Evolutionary conservation across 768 basidiomycete species (phyloP), one percentile per base, ranked within the genome.

Genomic region (Fistulinella prunicolor): DNA sequence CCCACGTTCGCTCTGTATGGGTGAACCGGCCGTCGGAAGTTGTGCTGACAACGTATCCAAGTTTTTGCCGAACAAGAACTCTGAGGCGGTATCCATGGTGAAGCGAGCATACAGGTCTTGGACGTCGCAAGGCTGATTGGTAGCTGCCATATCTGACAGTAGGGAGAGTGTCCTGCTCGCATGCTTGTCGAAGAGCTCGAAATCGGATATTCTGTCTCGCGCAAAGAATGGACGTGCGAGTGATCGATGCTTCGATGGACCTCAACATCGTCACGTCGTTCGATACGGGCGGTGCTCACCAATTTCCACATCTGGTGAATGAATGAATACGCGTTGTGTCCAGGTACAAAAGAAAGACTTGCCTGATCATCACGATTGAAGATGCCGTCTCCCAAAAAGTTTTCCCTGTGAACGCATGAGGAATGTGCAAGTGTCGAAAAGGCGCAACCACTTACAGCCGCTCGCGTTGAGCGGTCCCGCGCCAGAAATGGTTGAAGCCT

Each of bases 281-380:
- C 4, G 7, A 42, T 3, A 9, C 13, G 34, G 4, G 34, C 3
- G 19, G 20, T n/a, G 41, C 63, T 32, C 38, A 86, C 85, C 69
- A 75, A 77, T 70, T 82, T 85, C 85, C 85, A 87, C 51, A 67
- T 70, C 83, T 75, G 32, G 7, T 12, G 9, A 9, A 50, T 7
- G 54, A n/a, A 49, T 45, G 32, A 56, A 51, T 38, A 50, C 16
- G 17, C 5, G 43, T 50, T 12, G 23, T 16, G 29, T 19, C 8
- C 35, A 51, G 8, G 22, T 42, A 19, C 14, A 16, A 37, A 21
- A 41, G 21, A 16, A 36, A 17, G 38, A 52, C 72, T 66, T 60
- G 81, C 82, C 66, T 82, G 79, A 56, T 84, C 86, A 62, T 87
- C 86, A 14, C 85, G 76, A 54, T 87, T 87, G 64, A 89, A 89